Percentiles rank a stretch among this genome's conserved stretches.
phyloP scores from a whole-genome alignment of 139 green algal genomes.

The Trebouxia sp. region DNA sequence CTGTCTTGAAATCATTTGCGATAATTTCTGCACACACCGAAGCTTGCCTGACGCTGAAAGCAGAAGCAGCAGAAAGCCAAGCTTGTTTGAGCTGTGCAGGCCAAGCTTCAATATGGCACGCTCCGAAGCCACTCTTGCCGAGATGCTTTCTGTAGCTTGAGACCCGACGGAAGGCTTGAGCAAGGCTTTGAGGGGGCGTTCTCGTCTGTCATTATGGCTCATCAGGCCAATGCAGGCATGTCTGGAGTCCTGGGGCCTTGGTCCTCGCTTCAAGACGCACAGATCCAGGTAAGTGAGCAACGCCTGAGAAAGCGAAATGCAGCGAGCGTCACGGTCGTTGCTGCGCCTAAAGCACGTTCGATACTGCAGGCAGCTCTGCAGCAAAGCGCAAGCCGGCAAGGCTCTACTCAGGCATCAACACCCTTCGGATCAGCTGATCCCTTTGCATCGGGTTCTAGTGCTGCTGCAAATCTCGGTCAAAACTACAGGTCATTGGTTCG shows the following conservation, averaged over 20 bases:
- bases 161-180: background rate
- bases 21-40: too few species aligned
- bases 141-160: background rate
- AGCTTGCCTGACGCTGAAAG: too few species aligned
- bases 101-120: too few species aligned
- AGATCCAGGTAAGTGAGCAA: background rate
- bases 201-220: background rate
- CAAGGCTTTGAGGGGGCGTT: background rate
- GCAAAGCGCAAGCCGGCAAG: background rate
- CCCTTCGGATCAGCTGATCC: background rate
- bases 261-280: background rate
- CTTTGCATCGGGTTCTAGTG: background rate
- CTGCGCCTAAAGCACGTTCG: background rate
- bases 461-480: slow-evolving; percentile 1
- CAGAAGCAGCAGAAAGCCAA: too few species aligned
- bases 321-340: background rate
- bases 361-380: background rate
- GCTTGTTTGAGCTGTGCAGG: too few species aligned
- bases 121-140: too few species aligned
- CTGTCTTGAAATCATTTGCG: too few species aligned
- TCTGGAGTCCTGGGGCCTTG: background rate
- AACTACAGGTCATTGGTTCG: background rate
- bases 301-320: background rate
- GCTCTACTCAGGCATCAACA: background rate
- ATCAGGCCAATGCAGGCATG: background rate